Base-by-base conservation (phyloP, 2,329 filamentous ascomycete genomes). In the Calycina herbarum region DNA sequence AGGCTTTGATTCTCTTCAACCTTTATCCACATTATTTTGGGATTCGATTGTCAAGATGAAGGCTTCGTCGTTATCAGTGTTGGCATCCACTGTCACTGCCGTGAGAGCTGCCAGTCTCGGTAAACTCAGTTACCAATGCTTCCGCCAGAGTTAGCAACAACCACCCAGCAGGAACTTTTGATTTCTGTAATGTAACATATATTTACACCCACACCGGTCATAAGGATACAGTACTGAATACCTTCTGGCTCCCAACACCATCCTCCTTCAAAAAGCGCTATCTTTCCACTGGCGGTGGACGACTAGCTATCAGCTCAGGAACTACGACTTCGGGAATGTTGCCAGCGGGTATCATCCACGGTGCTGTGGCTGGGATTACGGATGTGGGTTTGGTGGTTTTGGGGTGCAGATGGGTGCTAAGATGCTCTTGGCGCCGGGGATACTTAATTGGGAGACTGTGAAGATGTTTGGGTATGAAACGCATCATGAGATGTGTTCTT, bases 341-440 rank as follows among this genome's bases (percentile, higher is more conserved):
- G 1, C 77, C 79, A 13, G 77, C 76, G 0, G 81, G 81, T 45
- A 73, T 83, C 51, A 71, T 75, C 5, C 81, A 82, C 59, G 82
- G 82, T n/a, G 82, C 81, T 51, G 81, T 79, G 1, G 77, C 79
- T 6, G 82, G 82, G 31, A 73, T 78, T 31, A 85, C 83, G 0
- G 80, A 83, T 65, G 82, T 80, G 15, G 83, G 1, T 85, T 83
- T 68, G 82, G 82, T 33, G 74, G 76, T 29, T 84, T 84, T 70
- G 70, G 75, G 57, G 79, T 74, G 27, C 72, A 77, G 31, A 79
- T 75, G 35, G 78, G 81, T 63, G 71, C 65, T 2, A 77, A 73
- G 2, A 76, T 78, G 65, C 73, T 81, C 1, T 64, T 78, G 10
- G 77, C 75, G 11, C 79, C 81, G 59, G 78, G 78, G 5, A 79